These are phyloP conservation scores for Aspergillus ellipticus DNA, from an alignment of 495 filamentous ascomycete species.

Conservation along the genomic window DNA sequence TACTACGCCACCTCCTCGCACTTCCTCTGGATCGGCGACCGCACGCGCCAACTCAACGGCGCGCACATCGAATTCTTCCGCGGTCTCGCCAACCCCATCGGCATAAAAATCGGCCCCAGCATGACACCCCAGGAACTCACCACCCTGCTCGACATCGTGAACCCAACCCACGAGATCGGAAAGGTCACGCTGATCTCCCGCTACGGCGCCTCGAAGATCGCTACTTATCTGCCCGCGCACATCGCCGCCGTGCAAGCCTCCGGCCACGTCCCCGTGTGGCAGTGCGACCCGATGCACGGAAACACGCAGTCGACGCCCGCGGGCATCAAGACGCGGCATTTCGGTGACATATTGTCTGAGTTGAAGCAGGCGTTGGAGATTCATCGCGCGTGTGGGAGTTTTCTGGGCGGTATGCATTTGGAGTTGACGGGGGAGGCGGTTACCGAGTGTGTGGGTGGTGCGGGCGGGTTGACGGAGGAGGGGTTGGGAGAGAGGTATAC, in stretches of 20 bases:
- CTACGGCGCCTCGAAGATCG: constrained; percentile 76
- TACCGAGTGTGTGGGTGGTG: constrained; percentile 92
- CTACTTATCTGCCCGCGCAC: constrained; percentile 67
- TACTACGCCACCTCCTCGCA: constrained; percentile 93
- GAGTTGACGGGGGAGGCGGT: constrained; percentile 95
- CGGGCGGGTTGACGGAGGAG: constrained; percentile 79
- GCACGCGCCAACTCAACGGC: constrained; percentile 85
- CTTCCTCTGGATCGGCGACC: constrained; percentile 97
- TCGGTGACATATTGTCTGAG: constrained; percentile 81
- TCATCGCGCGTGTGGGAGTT: constrained; percentile 75
- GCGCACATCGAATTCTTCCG: constrained; percentile 98
- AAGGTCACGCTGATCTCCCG: constrained; percentile 96
- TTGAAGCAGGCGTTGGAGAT: constrained; percentile 73
- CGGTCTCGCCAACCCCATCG: constrained; percentile 90
- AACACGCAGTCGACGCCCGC: constrained; percentile 59
- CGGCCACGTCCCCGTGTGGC: constrained; percentile 82
- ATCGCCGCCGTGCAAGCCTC: constrained; percentile 79
- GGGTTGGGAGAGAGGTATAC: constrained; percentile 86
- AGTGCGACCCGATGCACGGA: constrained; percentile 98
- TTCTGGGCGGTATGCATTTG: constrained; percentile 89
- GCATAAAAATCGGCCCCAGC: constrained; percentile 90
- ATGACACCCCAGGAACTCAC: constrained; percentile 72
- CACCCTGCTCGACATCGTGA: constrained; percentile 73
- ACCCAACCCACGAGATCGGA: constrained; percentile 74
- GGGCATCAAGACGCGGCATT: constrained; percentile 82